phyloP scores from a whole-genome alignment of 2,329 filamentous ascomycete species.

The Alternaria triticimaculans region DNA sequence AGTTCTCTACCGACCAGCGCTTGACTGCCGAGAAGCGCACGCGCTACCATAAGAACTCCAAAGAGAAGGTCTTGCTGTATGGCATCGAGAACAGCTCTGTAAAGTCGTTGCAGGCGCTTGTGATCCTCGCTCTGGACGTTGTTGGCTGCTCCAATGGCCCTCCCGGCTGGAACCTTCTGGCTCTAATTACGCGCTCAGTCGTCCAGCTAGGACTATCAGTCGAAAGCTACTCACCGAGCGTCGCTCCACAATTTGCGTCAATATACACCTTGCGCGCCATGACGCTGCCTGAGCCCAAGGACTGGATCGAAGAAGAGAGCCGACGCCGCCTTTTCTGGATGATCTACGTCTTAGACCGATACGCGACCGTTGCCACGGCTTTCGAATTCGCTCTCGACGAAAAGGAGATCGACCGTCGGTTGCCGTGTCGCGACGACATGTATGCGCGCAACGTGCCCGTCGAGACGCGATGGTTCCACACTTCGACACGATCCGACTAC shows the following conservation, averaged over 20 bases:
- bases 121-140: slow-evolving; percentile 84
- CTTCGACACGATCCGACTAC: slow-evolving; percentile 61
- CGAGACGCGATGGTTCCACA: slow-evolving; percentile 81
- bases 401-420: slow-evolving; percentile 83
- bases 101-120: slow-evolving; percentile 83
- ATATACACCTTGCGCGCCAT: slow-evolving; percentile 90
- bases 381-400: slow-evolving; percentile 92
- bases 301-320: slow-evolving; percentile 90
- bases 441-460: slow-evolving; percentile 85
- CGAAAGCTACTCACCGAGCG: slow-evolving; percentile 78
- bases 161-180: slow-evolving; percentile 90
- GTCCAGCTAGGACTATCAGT: slow-evolving; percentile 87
- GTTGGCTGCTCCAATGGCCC: slow-evolving; percentile 88
- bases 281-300: slow-evolving; percentile 79
- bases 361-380: slow-evolving; percentile 87
- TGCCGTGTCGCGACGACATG: slow-evolving; percentile 86
- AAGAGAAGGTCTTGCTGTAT: slow-evolving; percentile 85
- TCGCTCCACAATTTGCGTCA: slow-evolving; percentile 79
- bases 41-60: slow-evolving; percentile 80
- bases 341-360: slow-evolving; percentile 88
- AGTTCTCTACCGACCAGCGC: slow-evolving; percentile 79
- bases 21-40: slow-evolving; percentile 75
- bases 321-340: slow-evolving; percentile 90
- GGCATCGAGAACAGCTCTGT: slow-evolving; percentile 90
- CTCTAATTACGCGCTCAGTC: slow-evolving; percentile 84